These are phyloP conservation scores for Cladosporium sphaerospermum DNA, from an alignment of 2,329 filamentous ascomycete species.

Conservation along the genomic window DNA sequence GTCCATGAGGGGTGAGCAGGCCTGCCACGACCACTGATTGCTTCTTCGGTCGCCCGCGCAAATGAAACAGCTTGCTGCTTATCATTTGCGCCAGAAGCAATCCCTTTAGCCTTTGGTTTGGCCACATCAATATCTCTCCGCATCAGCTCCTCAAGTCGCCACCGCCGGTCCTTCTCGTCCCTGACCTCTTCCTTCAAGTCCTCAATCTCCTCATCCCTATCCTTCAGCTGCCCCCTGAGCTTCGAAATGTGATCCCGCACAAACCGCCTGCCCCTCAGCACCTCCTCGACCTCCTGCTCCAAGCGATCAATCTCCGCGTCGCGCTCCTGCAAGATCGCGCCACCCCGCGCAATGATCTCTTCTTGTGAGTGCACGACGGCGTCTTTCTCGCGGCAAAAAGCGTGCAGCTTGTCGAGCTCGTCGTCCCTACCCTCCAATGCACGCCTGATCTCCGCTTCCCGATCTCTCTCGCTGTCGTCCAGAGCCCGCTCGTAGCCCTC, in stretches of 20 bases:
- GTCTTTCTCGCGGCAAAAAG: constrained; percentile 2
- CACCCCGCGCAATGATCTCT: constrained; percentile 5
- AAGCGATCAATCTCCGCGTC: constrained; percentile 6
- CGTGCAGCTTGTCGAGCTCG: constrained; percentile 2
- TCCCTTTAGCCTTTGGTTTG: neutral
- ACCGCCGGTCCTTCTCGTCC: neutral
- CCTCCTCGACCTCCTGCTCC: neutral
- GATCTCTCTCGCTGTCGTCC: neutral
- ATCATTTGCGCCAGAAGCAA: neutral
- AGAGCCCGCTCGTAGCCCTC: constrained; percentile 2
- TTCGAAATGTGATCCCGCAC: neutral
- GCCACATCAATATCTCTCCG: neutral
- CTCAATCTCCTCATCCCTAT: neutral
- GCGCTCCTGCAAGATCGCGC: constrained; percentile 2
- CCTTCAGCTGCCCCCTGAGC: neutral
- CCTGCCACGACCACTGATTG: neutral
- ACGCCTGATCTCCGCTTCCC: neutral
- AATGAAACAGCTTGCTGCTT: neutral
- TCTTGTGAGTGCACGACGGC: neutral
- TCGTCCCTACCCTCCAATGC: constrained; percentile 1
- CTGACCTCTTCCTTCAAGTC: neutral
- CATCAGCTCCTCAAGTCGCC: neutral
- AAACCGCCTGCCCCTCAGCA: neutral
- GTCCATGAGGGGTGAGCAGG: neutral
- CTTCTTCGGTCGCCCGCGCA: neutral